Base-by-base conservation (phyloP, 1,139 yeast species). In the Arxiozyma slooffiae region DNA sequence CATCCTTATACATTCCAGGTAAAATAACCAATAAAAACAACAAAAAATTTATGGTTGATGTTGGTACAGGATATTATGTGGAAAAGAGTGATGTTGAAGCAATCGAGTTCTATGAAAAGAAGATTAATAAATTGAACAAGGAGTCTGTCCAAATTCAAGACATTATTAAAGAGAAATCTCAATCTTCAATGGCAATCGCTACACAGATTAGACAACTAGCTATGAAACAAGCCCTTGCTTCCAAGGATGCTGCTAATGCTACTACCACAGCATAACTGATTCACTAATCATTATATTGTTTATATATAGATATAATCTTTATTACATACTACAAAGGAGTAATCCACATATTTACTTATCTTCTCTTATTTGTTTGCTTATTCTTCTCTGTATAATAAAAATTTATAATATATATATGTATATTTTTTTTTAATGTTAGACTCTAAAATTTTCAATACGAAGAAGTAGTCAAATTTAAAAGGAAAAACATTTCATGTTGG, bases 51-150 rank as follows among this genome's bases (percentile, higher is more conserved):
- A 75, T 92, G 69, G 96, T 94, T 18, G 99, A 92, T 64, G 83
- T 92, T 42, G 99, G 99, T 37, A 92, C 98, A 0, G 97, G 97
- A 2, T 92, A 92, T 67, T 92, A 79, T 64, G 94, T 89, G 34
- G 96, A 88, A 60, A 94, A 92, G 69, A 69, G 69, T 52, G 78
- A 80, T 0, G 72, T 70, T 7, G 90, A 86, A 46, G 86, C 97
- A 3, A 73, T 79, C 57, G 69, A 69, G 51, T 95, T 89, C 60
- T 92, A 88, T 67, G 79, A 82, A 53, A 75, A 74, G 52, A 88
- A 94, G 70, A 79, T 89, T 49, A 73, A 72, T 26, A 90, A 89
- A 57, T 71, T 94, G 60, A 80, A 75, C 52, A 79, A 78, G 52
- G 96, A 92, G 66, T 76, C 87, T 20, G 75, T 75, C 30, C 90